Base-by-base conservation (phyloP, 192 early-diverging fungal genomes). In the Dispira parvispora region DNA sequence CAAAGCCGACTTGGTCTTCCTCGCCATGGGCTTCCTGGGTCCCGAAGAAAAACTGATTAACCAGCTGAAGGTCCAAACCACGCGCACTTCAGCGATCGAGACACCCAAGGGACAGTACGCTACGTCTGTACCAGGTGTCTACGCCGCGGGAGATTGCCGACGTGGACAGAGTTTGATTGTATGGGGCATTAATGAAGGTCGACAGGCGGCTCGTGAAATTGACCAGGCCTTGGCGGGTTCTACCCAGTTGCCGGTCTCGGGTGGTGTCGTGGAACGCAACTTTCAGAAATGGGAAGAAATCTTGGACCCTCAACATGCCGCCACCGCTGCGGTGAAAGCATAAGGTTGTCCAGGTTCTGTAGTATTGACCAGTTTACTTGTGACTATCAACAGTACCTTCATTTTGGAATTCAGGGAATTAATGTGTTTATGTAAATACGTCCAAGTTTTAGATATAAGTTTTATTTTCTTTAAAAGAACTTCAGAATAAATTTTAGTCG, bases 181-280 rank as follows among this genome's bases (percentile, higher is more conserved):
- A 43, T 94, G 91, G 90, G 96, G 89, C 68, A 96, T 99, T 73
- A 95, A 94, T 71, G 96, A 99, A 73, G 96, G 96, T 53, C 82
- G 96, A 50, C 85, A 92, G 77, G 86, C 87, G 53, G 96, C 96
- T 11, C 80, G 94, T 43, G 91, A 96, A 70, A 80, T 96, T 27
- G 96, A 99, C 68, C 65, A 85, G 62, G 82, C 75, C 70, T 70
- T 99, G 67, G 82, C 81, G 70, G 88, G 85, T 62, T 78, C 78
- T 66, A 95, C 90, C 25, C 74, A 82, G 16, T 66, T 98, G 69
- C 93, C 93, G 8, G 86, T 92, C 16, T 75, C 85, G 4, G 96
- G 96, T 53, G 96, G 96, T 64, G 76, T 98, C 25, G 70, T 80
- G 26, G 80, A 81, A 38, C 86, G 89, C 70, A 42, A 60, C 21